A percentile compares a stretch with the other conserved stretches of the same genome.
These are phyloP conservation scores for Chaetomium olivaceum DNA, from an alignment of 2,329 filamentous ascomycete genomes.

Conservation along the genomic window DNA sequence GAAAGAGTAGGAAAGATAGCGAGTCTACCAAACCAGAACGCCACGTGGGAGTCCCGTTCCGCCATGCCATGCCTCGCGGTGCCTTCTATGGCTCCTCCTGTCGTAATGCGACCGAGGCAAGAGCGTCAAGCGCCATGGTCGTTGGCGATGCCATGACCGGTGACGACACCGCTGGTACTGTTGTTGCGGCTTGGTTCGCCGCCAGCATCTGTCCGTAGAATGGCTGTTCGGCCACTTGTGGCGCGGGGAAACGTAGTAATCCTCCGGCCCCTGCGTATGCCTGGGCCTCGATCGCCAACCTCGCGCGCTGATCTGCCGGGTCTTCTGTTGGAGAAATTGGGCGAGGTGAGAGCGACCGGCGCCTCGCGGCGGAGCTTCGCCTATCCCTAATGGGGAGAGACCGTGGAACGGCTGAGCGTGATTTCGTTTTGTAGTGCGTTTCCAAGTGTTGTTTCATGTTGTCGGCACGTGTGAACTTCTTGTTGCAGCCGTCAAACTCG, in stretches of 20 bases:
- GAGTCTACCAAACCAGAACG: not conserved
- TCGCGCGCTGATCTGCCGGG: too few species aligned
- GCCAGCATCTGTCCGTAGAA: not conserved
- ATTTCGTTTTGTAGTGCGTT: slow-evolving; percentile 69
- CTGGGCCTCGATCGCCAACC: not conserved
- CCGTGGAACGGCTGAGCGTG: slow-evolving; percentile 41
- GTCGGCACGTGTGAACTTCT: slow-evolving; percentile 79
- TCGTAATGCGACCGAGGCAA: slow-evolving; percentile 56
- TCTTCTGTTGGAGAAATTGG: not conserved
- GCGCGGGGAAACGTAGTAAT: not conserved
- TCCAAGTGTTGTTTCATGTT: slow-evolving; percentile 87
- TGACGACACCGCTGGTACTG: not conserved
- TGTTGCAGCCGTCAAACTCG: slow-evolving; percentile 69
- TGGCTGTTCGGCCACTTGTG: not conserved
- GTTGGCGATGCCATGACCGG: not conserved
- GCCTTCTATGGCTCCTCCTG: slow-evolving; percentile 41
- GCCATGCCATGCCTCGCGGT: too few species aligned
- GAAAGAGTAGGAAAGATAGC: not conserved
- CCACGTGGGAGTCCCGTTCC: not conserved
- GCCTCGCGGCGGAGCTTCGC: not conserved
- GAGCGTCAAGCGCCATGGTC: slow-evolving; percentile 55
- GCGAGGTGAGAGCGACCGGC: not conserved
- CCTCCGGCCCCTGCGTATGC: not conserved
- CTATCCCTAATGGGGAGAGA: not conserved
- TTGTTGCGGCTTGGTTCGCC: not conserved